Base-by-base conservation (phyloP, 768 basidiomycete genomes). In the Amanita fuliginea region DNA sequence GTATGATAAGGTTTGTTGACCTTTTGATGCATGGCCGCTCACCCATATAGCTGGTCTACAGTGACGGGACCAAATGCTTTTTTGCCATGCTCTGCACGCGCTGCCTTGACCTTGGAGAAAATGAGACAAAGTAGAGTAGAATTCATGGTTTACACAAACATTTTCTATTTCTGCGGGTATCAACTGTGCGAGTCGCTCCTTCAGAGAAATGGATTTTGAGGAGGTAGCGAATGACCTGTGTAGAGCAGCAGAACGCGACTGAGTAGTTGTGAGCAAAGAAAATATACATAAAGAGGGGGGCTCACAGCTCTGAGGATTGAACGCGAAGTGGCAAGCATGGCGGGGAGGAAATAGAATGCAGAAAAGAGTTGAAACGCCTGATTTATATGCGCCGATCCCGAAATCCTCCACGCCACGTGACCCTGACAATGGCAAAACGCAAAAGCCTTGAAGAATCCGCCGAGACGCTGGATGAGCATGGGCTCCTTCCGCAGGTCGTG, bases 21-120 rank as follows among this genome's bases (percentile, higher is more conserved):
- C 22, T 35, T 28, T 21, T 7, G 1, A 28, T 35, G 32, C 28
- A 22, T 36, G 41, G 51, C 39, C 26, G 49, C 76, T 51, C 61
- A 81, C 87, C 91, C 91, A 64, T 91, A 90, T 56, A 93, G 80
- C 64, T 93, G 89, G 67, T 93, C 87, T 49, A 94, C 91, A 42
- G 83, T 62, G 56, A 95, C 90, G 46, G 89, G 87, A 33, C 95
- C 94, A 59, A 98, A 94, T 11, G 86, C 64, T 73, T 96, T 95
- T 72, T 86, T 83, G 56, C 95, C 95, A 67, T 97, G 86, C 61
- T 78, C 80, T 51, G 80, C 79, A 60, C 89, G 85, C 62, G 85
- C 80, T 51, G 80, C 77, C 65, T 92, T 89, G 54, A 90, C 87
- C 86, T 89, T 57, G 6, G 41, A 28, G 47, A 53, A 43, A 52